These are phyloP conservation scores for Neltuma alba DNA, from an alignment of 306 rosid genomes.

Conservation along the genomic window DNA sequence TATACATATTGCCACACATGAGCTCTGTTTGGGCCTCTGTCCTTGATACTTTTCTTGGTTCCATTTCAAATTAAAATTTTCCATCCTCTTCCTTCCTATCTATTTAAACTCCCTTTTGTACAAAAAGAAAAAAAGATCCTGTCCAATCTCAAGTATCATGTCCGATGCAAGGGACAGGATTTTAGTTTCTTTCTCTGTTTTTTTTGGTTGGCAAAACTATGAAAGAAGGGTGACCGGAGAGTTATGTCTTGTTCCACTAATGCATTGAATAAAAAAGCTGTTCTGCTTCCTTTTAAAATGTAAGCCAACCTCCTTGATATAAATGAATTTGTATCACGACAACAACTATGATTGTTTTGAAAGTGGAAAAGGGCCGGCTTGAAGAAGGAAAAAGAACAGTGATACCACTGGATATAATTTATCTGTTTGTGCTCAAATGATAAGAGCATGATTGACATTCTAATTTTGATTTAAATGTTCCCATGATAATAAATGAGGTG, in stretches of 20 bases:
- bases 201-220: neutral
- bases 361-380: neutral
- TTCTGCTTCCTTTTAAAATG: constrained; percentile 21
- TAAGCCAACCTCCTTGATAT: neutral
- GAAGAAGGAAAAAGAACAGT: neutral
- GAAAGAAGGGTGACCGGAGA: neutral
- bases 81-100: too few species aligned
- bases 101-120: too few species aligned
- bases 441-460: constrained; percentile 2
- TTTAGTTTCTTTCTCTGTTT: neutral
- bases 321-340: constrained; percentile 11
- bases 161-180: neutral
- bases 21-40: too few species aligned
- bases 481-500: neutral
- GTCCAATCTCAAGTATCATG: neutral
- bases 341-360: neutral
- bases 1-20: too few species aligned
- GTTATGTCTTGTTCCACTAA: neutral
- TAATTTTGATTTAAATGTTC: neutral
- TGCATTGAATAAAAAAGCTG: neutral
- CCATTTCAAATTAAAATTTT: too few species aligned
- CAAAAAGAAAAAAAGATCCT: too few species aligned
- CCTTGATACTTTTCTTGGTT: too few species aligned
- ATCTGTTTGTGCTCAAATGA: constrained; percentile 7
- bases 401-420: neutral